Evolutionary conservation across 768 basidiomycete species (phyloP), one percentile per base, ranked within the genome.

Genomic region (Dacryopinax spathularia): DNA sequence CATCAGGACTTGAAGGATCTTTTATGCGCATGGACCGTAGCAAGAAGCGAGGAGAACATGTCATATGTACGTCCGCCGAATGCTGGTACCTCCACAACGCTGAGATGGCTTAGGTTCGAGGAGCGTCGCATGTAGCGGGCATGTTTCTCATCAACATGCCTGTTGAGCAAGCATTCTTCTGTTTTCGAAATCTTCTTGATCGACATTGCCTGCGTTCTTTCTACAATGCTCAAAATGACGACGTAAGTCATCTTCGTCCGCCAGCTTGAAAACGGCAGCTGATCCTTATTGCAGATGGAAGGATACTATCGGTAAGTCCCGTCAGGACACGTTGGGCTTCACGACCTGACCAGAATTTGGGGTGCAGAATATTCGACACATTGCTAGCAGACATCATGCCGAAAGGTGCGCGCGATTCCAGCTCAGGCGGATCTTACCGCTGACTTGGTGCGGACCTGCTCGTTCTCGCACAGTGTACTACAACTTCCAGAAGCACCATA

Each of bases 401-500:
- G 0, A 92, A 92, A 75, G 86, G 91, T 94, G 69, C 71, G 83
- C 67, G 34, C 43, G 18, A 27, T 64, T 62, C 27, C 4, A 15
- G 37, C 31, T 39, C 27, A 33, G n/a, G 9, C 18, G n/a, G 1
- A 39, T 29, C 34, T n/a, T 37, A 0, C 39, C 29, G n/a, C 61
- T n/a, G 16, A 1, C 18, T 20, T 43, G 12, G 15, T 29, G 29
- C 10, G 56, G 20, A 34, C 34, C 10, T 60, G 12, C 44, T 41
- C 60, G 25, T 29, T 65, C 37, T 33, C 34, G 22, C 22, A 6
- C 56, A 92, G 91, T 95, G 66, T 93, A 91, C 72, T 89, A 91
- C 76, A 93, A 93, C 75, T 93, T 94, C 75, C 91, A 93, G 72
- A 89, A 92, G 69, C 89, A 93, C 71, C 89, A 92, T 66, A 83